Evolutionary conservation across 2,329 filamentous ascomycete genomes (phyloP), one percentile per base, ranked within the genome.

Genomic region (Monosporascus ibericus): DNA sequence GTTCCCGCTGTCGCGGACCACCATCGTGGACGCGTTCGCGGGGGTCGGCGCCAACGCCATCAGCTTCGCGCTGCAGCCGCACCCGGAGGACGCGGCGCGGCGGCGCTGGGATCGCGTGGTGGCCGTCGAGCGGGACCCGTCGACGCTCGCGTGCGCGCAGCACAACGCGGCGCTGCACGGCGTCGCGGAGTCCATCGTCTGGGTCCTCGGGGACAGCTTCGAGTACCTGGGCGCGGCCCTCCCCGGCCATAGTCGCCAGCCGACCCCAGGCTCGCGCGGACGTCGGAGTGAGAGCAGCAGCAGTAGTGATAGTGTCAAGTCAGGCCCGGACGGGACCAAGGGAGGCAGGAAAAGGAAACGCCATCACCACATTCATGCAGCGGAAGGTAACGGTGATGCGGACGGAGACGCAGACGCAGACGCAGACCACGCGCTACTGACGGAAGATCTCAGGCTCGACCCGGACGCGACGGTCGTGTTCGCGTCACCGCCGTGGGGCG

Each of bases 11-110:
- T 57, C 59, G 14, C 63, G 62, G 49, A 58, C 57, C 15, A 81
- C 86, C 37, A 74, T 99, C 38, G 83, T 99, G 54, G 94, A 99
- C 69, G 82, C 88, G 46, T 99, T 99, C 71, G 89, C 86, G 27
- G 94, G 94, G 44, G 91, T 89, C 1, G 94, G 95, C 38, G 94
- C 92, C 51, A 99, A 99, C 68, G 83, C 87, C 24, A 97, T 99
- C 61, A 90, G 92, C n/a, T 95, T 99, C 62, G 92, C 94, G 18
- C 79, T 85, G 25, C 60, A 60, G 25, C 58, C 55, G 18, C 52
- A 59, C 50, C 22, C 22, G 42, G 56, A 58, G 44, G 62, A 65
- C 24, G 59, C 58, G 37, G 20, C 8, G 9, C 89, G 86, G 0
- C 83, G 80, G 20, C 82, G 85, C 57, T 99, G 90, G 88, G 81